These are phyloP conservation scores for Blastobotrys arbuscula DNA, from an alignment of 1,139 yeast genomes.

Conservation along the genomic window DNA sequence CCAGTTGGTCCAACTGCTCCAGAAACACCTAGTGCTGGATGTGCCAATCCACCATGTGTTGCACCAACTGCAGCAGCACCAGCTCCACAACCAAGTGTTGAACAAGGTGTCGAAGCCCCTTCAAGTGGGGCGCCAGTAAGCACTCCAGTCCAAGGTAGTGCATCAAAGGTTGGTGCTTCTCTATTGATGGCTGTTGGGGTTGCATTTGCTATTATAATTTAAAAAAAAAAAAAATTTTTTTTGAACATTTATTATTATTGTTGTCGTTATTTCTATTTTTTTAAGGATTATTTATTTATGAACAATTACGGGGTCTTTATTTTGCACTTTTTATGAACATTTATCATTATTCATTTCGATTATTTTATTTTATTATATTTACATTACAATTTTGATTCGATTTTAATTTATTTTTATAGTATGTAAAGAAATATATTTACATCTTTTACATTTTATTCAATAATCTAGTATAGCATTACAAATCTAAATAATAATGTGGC, in stretches of 20 bases:
- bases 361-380: not conserved
- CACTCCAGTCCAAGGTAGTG: not conserved
- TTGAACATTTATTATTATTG: not conserved
- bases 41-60: not conserved
- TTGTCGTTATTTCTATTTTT: not conserved
- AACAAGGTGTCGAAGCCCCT: not conserved
- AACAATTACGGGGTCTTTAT: not conserved
- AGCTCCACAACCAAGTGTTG: not conserved
- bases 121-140: constrained; percentile 1
- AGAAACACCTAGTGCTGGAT: not conserved
- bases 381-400: not conserved
- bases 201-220: constrained; percentile 2
- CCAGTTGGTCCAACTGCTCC: not conserved
- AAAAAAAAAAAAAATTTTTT: constrained; percentile 1
- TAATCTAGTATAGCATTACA: no score
- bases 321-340: not conserved
- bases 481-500: no score
- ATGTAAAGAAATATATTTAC: not conserved
- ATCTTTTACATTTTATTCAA: no score
- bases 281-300: not conserved
- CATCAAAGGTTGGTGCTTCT: not conserved
- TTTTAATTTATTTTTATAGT: no score
- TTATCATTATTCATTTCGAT: not conserved
- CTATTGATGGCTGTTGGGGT: not conserved
- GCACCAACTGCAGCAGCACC: not conserved